Base-by-base conservation (phyloP, 2,329 filamentous ascomycete genomes). In the Venturiaceae sp. region DNA sequence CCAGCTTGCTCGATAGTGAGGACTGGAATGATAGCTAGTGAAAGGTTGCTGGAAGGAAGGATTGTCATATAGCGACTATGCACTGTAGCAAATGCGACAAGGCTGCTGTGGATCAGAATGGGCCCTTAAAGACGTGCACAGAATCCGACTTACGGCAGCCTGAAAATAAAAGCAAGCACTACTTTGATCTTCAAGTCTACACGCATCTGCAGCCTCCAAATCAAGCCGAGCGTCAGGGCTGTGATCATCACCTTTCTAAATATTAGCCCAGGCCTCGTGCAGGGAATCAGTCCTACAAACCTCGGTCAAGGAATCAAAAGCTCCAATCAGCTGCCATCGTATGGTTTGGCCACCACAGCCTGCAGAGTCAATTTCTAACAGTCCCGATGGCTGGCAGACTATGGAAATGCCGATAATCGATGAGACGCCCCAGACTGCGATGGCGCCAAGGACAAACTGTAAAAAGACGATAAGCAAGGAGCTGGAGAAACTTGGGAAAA, bases 1-100 rank as follows among this genome's bases (percentile, higher is more conserved):
- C 67, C 44, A 23, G 28, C 57, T 58, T 67, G 66, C 28, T 68
- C 66, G 23, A 53, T 65, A 7, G 66, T 34, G 8, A 69, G 60
- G 6, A 44, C 37, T 32, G 57, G 50, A 8, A 56, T 47, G 26
- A 11, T 64, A 63, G 7, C 55, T 57, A 19, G 63, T 55, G 8
- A 55, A n/a, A 16, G 63, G 58, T 11, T 62, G 62, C 11, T 21
- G 37, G 50, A 3, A 16, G 46, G 32, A 16, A 37, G 14, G 4
- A 21, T 6, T n/a, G 32, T 28, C 26, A 58, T 30, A 36, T 63
- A 66, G 19, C 30, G 41, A 28, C 50, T 63, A 58, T 59, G 21
- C 62, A 62, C 4, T 65, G 58, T 1, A 58, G 41, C 5, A 66
- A 16, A 2, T 66, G 59, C 1, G 63, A 57, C 23, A n/a, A 57